A percentile compares a stretch with the other conserved stretches of the same genome.
These are phyloP conservation scores for Dactylellina sp. DNA, from an alignment of 2,329 filamentous ascomycete genomes.

Conservation along the genomic window DNA sequence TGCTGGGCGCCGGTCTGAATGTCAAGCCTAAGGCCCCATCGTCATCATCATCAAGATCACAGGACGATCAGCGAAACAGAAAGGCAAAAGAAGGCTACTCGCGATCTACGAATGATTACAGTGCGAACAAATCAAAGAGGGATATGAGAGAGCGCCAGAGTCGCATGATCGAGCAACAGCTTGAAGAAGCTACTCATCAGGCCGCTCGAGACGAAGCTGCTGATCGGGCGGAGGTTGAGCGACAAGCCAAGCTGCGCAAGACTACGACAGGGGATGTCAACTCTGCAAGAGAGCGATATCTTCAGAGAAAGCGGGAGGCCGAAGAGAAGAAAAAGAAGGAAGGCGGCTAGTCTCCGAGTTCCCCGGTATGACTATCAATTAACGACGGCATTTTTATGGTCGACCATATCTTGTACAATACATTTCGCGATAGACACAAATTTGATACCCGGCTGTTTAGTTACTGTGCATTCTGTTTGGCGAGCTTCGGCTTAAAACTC, in stretches of 20 bases:
- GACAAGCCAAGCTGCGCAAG: slow-evolving; percentile 79
- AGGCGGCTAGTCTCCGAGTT: slow-evolving; percentile 57
- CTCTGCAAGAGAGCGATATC: slow-evolving; percentile 81
- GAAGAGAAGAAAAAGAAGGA: slow-evolving; percentile 74
- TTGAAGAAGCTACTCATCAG: slow-evolving; percentile 78
- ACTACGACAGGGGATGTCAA: slow-evolving; percentile 77
- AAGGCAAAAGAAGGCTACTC: slow-evolving; percentile 23
- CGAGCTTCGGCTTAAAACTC: slow-evolving; percentile 38
- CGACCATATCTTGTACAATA: slow-evolving; percentile 30
- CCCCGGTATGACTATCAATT: too few species aligned
- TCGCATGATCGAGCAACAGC: slow-evolving; percentile 80
- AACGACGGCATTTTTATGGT: not conserved
- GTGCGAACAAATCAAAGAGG: slow-evolving; percentile 66
- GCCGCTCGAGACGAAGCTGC: slow-evolving; percentile 76
- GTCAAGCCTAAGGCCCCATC: slow-evolving; percentile 73
- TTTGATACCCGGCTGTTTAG: slow-evolving; percentile 36
- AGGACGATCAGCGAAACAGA: slow-evolving; percentile 56
- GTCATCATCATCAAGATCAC: slow-evolving; percentile 62
- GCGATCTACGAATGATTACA: slow-evolving; percentile 55
- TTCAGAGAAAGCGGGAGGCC: slow-evolving; percentile 79
- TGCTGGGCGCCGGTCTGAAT: slow-evolving; percentile 81
- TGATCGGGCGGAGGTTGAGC: slow-evolving; percentile 73
- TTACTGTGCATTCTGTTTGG: slow-evolving; percentile 14
- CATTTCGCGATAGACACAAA: slow-evolving; percentile 31
- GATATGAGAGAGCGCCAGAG: slow-evolving; percentile 81